Percentiles rank a stretch among this genome's conserved stretches.
Conservation (phyloP, 345 rosid genomes). For the Garcia nutans region DNA sequence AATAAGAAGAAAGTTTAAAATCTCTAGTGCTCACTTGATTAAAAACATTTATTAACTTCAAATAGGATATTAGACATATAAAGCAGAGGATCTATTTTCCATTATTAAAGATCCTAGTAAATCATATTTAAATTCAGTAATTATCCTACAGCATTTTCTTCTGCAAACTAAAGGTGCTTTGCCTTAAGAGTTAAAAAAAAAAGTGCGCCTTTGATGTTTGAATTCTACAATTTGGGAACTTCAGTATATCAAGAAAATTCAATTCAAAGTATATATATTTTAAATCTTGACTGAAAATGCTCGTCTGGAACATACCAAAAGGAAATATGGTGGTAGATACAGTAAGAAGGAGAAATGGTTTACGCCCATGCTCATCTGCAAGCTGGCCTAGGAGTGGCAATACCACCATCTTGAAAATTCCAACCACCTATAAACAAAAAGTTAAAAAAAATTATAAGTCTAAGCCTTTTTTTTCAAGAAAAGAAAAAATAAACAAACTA, state of each 20-base stretch:
- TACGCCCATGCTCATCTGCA: slow-evolving; percentile 57
- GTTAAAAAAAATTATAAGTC: neutral
- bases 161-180: neutral
- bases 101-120: neutral
- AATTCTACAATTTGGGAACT: neutral
- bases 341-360: slow-evolving; percentile 48
- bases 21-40: neutral
- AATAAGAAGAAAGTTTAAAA: neutral
- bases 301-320: slow-evolving; percentile 35
- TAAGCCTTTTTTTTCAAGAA: neutral
- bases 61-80: neutral
- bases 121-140: too few species aligned
- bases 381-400: slow-evolving; percentile 56
- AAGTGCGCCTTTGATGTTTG: neutral
- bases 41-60: neutral
- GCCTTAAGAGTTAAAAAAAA: neutral
- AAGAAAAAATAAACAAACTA: neutral
- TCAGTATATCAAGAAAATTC: neutral
- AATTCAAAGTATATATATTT: neutral
- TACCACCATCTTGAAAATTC: slow-evolving; percentile 57
- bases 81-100: neutral
- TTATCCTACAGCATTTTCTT: neutral
- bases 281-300: neutral
- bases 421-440: slow-evolving; percentile 41
- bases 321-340: slow-evolving; percentile 49